Conservation (phyloP, 495 filamentous ascomycete species). For the Entonaema liquescens region DNA sequence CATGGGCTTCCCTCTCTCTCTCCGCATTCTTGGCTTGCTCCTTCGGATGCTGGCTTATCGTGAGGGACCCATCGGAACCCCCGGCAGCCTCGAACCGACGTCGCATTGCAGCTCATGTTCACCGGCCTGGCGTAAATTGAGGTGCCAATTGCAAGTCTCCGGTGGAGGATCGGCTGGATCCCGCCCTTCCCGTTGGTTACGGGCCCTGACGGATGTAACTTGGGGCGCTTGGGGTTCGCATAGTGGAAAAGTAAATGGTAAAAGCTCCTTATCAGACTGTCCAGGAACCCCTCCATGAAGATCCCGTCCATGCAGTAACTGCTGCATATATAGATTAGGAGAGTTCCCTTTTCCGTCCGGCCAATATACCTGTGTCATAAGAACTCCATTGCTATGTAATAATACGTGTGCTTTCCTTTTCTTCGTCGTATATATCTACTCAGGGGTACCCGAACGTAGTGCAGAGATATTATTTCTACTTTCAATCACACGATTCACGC, state of each 20-base stretch:
- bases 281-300: neutral
- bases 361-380: neutral
- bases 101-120: slow-evolving; percentile 15
- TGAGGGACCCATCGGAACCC: slow-evolving; percentile 4
- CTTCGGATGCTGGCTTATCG: slow-evolving; percentile 15
- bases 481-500: no score
- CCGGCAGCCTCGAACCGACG: slow-evolving; percentile 6
- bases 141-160: neutral
- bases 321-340: neutral
- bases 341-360: neutral
- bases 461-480: no score
- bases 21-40: slow-evolving; percentile 7
- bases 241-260: neutral
- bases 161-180: slow-evolving; percentile 16
- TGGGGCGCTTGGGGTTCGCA: slow-evolving; percentile 1
- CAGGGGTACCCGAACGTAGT: no score
- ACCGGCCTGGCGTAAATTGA: neutral
- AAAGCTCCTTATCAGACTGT: neutral
- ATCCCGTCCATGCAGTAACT: neutral
- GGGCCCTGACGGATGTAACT: neutral
- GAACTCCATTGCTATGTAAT: no score
- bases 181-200: slow-evolving; percentile 5
- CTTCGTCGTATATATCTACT: no score
- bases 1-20: neutral
- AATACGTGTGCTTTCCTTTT: no score